A percentile compares a stretch with the other conserved stretches of the same genome.
These are phyloP conservation scores for Trichoderma arundinaceum DNA, from an alignment of 2,329 filamentous ascomycete genomes.

Conservation along the genomic window DNA sequence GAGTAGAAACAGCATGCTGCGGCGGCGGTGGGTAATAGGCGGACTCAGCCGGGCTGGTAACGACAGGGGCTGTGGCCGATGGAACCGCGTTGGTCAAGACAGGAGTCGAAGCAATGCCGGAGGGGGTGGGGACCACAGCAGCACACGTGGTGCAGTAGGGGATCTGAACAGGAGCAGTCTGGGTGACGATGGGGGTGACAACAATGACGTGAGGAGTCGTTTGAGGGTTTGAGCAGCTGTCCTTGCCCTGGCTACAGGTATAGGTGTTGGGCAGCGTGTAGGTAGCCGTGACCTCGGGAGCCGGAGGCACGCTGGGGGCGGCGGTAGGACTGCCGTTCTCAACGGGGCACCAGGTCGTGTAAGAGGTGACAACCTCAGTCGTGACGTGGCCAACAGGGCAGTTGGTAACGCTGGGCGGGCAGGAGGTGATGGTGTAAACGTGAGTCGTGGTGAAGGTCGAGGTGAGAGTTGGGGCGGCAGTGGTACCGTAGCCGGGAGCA, in stretches of 20 bases:
- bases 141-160: constrained; percentile 39
- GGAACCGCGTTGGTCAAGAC: constrained; percentile 24
- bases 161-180: constrained; percentile 30
- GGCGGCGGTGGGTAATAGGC: constrained; percentile 25
- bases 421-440: constrained; percentile 44
- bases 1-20: constrained; percentile 22
- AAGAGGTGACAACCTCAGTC: constrained; percentile 38
- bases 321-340: constrained; percentile 5
- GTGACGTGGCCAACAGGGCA: constrained; percentile 34
- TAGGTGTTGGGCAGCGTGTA: constrained; percentile 42
- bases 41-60: constrained; percentile 27
- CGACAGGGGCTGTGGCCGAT: constrained; percentile 24
- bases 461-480: constrained; percentile 34
- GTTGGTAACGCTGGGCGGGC: constrained; percentile 42
- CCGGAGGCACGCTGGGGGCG: constrained; percentile 21
- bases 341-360: constrained; percentile 34
- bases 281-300: constrained; percentile 39
- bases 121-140: constrained; percentile 34
- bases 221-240: constrained; percentile 40
- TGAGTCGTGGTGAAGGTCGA: constrained; percentile 40
- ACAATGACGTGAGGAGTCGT: constrained; percentile 37
- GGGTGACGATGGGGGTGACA: constrained; percentile 37
- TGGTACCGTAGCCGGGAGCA: constrained; percentile 33
- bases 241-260: constrained; percentile 39
- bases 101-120: constrained; percentile 34